These are phyloP conservation scores for Camellia japonica DNA, from an alignment of 148 eudicot species.

Conservation along the genomic window DNA sequence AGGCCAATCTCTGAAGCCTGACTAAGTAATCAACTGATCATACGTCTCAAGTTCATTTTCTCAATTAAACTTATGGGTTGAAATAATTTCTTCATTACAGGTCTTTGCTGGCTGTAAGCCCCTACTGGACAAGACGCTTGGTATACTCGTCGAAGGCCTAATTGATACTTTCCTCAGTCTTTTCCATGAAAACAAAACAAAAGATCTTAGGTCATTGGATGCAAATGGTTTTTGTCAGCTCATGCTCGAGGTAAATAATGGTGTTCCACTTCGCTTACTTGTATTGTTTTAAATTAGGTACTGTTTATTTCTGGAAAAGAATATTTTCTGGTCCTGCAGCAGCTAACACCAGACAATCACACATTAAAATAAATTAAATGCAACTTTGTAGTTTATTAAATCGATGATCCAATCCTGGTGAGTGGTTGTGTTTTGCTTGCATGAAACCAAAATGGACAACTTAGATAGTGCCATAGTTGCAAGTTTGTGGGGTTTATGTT, in stretches of 20 bases:
- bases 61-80: neutral
- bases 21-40: neutral
- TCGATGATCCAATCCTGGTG: too few relatives aligned
- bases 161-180: conserved; percentile 86
- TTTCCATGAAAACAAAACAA: conserved; percentile 65
- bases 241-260: conserved; percentile 81
- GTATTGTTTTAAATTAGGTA: neutral
- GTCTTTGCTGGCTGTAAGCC: conserved; percentile 97
- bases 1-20: neutral
- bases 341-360: neutral
- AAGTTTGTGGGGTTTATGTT: too few relatives aligned
- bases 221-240: conserved; percentile 96
- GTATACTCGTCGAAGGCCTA: conserved; percentile 90
- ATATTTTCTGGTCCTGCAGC: neutral
- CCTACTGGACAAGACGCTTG: conserved; percentile 79
- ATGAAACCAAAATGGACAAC: too few relatives aligned
- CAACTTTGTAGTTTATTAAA: neutral
- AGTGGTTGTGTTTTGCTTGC: too few relatives aligned
- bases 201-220: conserved; percentile 73
- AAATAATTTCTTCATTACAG: conserved; percentile 35
- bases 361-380: neutral
- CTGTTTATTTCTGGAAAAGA: neutral
- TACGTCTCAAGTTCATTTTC: neutral
- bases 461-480: too few relatives aligned
- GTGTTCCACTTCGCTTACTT: conserved; percentile 3